phyloP scores from a whole-genome alignment of 2,329 filamentous ascomycete genomes.

The Davidsoniella australis region DNA sequence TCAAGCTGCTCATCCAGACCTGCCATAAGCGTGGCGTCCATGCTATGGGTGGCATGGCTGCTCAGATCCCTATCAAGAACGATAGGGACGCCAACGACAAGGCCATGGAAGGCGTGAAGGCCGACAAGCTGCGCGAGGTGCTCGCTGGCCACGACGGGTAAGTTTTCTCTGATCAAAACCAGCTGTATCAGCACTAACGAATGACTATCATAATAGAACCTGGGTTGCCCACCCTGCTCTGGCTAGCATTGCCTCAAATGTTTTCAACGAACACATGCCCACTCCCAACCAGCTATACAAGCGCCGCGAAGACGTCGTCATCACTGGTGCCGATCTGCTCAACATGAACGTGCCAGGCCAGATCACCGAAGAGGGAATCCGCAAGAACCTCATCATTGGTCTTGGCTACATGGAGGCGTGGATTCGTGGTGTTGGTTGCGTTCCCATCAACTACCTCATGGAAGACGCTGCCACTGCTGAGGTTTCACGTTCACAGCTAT shows the following conservation, averaged over 20 bases:
- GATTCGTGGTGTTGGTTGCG: slow-evolving; percentile 85
- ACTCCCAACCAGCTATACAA: slow-evolving; percentile 92
- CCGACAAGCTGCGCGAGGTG: slow-evolving; percentile 92
- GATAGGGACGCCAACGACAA: slow-evolving; percentile 79
- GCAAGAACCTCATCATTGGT: slow-evolving; percentile 94
- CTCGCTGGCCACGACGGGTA: slow-evolving; percentile 77
- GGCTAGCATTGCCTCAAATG: slow-evolving; percentile 68
- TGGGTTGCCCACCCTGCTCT: slow-evolving; percentile 96
- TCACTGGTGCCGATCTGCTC: slow-evolving; percentile 76
- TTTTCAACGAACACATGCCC: slow-evolving; percentile 98
- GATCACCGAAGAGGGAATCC: slow-evolving; percentile 86
- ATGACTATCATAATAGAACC: slow-evolving; percentile 29
- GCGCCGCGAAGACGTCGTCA: slow-evolving; percentile 73
- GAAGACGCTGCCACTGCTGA: slow-evolving; percentile 96
- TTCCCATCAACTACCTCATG: slow-evolving; percentile 97
- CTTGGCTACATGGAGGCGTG: slow-evolving; percentile 98
- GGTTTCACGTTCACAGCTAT: slow-evolving; percentile 83
- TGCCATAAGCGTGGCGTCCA: slow-evolving; percentile 96
- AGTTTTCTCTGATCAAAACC: slow-evolving; percentile 4
- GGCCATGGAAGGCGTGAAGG: slow-evolving; percentile 83
- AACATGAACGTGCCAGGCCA: slow-evolving; percentile 96
- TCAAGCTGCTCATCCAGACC: slow-evolving; percentile 93
- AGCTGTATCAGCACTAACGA: slow-evolving; percentile 6
- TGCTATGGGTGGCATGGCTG: slow-evolving; percentile 97
- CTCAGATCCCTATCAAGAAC: slow-evolving; percentile 97